Evolutionary conservation across 202 grass and related monocot species (phyloP), one percentile per base, ranked within the genome.

Genomic region (Miscanthus sacchariflorus): DNA sequence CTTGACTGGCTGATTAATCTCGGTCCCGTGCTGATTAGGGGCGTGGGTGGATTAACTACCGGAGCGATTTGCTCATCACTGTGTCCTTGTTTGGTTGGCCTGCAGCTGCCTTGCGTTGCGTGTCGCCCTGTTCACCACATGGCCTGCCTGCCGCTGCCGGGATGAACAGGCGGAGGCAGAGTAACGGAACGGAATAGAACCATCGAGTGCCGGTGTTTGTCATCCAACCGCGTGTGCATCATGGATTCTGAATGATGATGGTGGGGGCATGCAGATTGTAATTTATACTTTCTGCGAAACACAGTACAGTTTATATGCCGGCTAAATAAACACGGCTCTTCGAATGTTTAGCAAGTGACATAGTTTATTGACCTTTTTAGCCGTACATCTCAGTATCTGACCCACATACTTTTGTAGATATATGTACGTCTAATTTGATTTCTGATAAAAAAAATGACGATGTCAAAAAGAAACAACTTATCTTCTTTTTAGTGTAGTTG

Each of bases 21-120:
- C 46, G 17, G 8, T 85, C 59, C 36, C 83, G 78, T 89, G 87
- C 84, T 87, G 58, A 71, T 89, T 25, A 80, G 83, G 83, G 58
- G 21, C 14, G 54, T 7, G 78, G 5, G 2, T 2, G 28, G 48
- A 86, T 84, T 83, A 76, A 83, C 68, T 79, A 50, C 65, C 65
- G 68, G 33, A 5, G 12, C 2, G 80, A 80, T 86, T 80, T 84
- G 17, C 80, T 12, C 18, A 35, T 80, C 68, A 66, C 72, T 24
- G 23, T 28, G 2, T 36, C 44, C 25, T 44, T 46, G 4, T 35
- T 17, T 48, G 25, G 39, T 84, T 75, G 70, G 71, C n/a, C 65
- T 15, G 25, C 61, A 12, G 23, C 38, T 30, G 23, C 40, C 35
- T 18, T 63, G 69, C 69, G 45, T 19, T 74, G 52, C 70, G 50